Evolutionary conservation across 257 asterid genomes (phyloP), one percentile per base, ranked within the genome.

Genomic region (Ilex aquifolium): DNA sequence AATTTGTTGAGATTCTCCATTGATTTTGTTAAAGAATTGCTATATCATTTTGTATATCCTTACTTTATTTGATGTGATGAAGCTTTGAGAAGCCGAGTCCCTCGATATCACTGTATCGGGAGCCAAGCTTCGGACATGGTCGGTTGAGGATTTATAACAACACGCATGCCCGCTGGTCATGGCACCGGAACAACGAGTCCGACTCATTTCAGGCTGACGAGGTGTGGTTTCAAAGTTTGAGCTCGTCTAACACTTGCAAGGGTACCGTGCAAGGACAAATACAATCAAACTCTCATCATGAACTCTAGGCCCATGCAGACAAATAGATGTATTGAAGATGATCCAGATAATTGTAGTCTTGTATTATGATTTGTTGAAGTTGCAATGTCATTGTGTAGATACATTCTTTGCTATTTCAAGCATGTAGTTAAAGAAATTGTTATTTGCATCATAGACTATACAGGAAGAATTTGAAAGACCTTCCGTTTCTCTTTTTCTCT

Each of bases 121-220:
- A 90, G 69, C 56, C 97, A 52, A 90, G 96, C 72, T 90, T 90
- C n/a, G 96, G 97, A 51, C 95, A 84, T 60, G 96, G 93, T n/a
- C 76, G 93, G 59, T 60, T 88, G 69, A 81, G 78, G 71, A 61
- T 90, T 12, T 3, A 63, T 31, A 90, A 88, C 61, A 52, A 67
- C 65, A 85, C 82, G 11, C 96, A 82, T 52, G 96, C 96, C 1
- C 88, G 62, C 30, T 90, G 97, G 97, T 72, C 93, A 2, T 90
- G 97, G 97, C 91, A 80, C 44, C 71, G 96, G 27, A 90, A 90
- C 84, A 59, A 82, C 13, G 88, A 88, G 4, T 31, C 71, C 5
- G 5, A 66, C 58, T 56, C 84, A 0, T 13, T 64, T 4, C 46
- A 7, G 10, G 85, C 81, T 31, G 97, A 90, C 44, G 71, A 77